A percentile compares a stretch with the other conserved stretches of the same genome.
These are phyloP conservation scores for Rheum nobile DNA, from an alignment of 148 eudicot genomes.

Conservation along the genomic window DNA sequence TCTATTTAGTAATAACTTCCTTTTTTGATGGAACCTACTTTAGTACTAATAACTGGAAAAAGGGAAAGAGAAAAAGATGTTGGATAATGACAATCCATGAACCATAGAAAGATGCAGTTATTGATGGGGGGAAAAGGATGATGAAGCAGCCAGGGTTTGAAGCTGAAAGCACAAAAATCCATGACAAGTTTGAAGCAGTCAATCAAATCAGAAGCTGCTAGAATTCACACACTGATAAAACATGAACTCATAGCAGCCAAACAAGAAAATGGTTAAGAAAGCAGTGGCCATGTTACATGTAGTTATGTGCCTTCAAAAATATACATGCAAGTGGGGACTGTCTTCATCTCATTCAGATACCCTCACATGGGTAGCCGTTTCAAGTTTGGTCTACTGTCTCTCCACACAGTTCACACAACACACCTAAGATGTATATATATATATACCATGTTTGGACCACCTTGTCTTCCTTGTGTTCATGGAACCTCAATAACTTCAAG, in stretches of 20 bases:
- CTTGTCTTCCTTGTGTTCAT: neutral
- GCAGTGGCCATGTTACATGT: neutral
- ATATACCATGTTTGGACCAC: neutral
- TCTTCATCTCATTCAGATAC: neutral
- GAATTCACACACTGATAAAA: neutral
- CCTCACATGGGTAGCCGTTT: slow-evolving; percentile 5
- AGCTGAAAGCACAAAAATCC: slow-evolving; percentile 1
- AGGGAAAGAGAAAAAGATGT: neutral
- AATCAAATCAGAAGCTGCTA: neutral
- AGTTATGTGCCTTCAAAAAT: neutral
- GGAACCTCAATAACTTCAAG: neutral
- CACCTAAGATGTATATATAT: neutral
- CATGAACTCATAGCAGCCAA: neutral
- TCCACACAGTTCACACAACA: neutral
- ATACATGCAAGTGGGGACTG: slow-evolving; percentile 3
- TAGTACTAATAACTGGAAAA: no score
- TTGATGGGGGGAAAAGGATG: neutral
- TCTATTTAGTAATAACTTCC: no score
- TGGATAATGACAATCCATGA: neutral
- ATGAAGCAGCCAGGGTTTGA: neutral
- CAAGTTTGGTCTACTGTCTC: neutral
- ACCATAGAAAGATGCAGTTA: neutral
- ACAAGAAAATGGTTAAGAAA: neutral
- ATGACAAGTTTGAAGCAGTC: neutral
- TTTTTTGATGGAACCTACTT: no score